phyloP scores from a whole-genome alignment of 495 filamentous ascomycete species.

The Aspergillus biplanus region DNA sequence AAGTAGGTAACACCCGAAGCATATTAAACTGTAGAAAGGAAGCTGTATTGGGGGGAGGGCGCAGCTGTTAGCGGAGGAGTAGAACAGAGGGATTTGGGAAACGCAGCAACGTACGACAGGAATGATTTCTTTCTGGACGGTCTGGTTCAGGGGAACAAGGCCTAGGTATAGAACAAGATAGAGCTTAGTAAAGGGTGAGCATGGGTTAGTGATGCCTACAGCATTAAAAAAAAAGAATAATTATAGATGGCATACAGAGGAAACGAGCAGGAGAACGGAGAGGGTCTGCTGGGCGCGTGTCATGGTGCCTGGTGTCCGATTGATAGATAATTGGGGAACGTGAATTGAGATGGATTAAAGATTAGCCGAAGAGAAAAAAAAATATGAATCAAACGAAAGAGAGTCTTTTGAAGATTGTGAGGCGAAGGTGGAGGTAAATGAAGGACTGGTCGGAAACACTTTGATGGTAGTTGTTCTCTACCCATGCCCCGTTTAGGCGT shows the following conservation, averaged over 20 bases:
- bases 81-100: conserved; percentile 1
- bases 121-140: conserved; percentile 57
- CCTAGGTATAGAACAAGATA: conserved; percentile 87
- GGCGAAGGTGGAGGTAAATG: conserved; percentile 1
- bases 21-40: conserved; percentile 89
- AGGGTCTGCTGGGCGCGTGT: conserved; percentile 93
- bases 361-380: neutral
- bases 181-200: conserved; percentile 11
- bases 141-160: conserved; percentile 78
- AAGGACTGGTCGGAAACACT: neutral
- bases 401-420: neutral
- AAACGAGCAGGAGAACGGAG: conserved; percentile 80
- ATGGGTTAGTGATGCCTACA: neutral
- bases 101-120: conserved; percentile 49
- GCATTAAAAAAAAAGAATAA: neutral
- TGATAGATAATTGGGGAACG: conserved; percentile 4
- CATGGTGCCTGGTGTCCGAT: conserved; percentile 56
- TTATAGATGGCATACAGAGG: conserved; percentile 66
- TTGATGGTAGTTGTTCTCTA: neutral
- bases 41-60: conserved; percentile 55
- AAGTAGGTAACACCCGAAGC: conserved; percentile 91
- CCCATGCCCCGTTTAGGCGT: neutral
- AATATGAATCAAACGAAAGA: neutral
- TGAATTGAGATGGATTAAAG: neutral
- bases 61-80: conserved; percentile 1